These are phyloP conservation scores for Ogataea polymorpha DNA, from an alignment of 805 yeast genomes.

Conservation along the genomic window DNA sequence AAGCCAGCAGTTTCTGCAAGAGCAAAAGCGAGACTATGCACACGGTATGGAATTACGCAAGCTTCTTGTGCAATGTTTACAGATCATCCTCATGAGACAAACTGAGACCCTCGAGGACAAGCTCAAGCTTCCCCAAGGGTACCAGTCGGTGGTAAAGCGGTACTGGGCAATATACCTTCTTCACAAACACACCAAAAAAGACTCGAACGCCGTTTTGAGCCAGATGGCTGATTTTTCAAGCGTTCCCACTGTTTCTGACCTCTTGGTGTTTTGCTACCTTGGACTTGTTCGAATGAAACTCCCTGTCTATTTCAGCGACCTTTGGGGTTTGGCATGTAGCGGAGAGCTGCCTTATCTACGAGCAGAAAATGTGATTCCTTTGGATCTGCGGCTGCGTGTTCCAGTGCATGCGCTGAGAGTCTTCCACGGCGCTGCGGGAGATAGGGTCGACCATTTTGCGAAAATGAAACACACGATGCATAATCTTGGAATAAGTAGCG, in stretches of 20 bases:
- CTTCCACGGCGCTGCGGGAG: conserved; percentile 18
- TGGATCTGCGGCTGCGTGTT: conserved; percentile 17
- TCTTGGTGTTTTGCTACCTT: conserved; percentile 45
- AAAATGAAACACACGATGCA: conserved; percentile 9
- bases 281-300: conserved; percentile 45
- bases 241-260: conserved; percentile 16
- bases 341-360: conserved; percentile 45
- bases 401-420: conserved; percentile 14
- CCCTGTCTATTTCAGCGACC: conserved; percentile 51
- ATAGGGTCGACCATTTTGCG: conserved; percentile 11
- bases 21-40: conserved; percentile 12
- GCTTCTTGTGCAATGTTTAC: conserved; percentile 24
- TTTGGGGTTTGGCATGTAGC: conserved; percentile 39
- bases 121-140: conserved; percentile 18
- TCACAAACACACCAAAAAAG: conserved; percentile 7
- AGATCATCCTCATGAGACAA: conserved; percentile 46
- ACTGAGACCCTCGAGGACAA: conserved; percentile 37
- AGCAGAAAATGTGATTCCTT: conserved; percentile 21
- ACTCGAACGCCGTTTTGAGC: background rate
- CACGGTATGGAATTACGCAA: conserved; percentile 25
- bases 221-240: conserved; percentile 8
- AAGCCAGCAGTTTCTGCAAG: conserved; percentile 13
- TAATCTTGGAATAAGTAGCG: conserved; percentile 3
- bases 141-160: conserved; percentile 32
- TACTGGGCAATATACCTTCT: conserved; percentile 24